Evolutionary conservation across 2,329 filamentous ascomycete genomes (phyloP).

Genomic region (Cryphonectria carpinicola): DNA sequence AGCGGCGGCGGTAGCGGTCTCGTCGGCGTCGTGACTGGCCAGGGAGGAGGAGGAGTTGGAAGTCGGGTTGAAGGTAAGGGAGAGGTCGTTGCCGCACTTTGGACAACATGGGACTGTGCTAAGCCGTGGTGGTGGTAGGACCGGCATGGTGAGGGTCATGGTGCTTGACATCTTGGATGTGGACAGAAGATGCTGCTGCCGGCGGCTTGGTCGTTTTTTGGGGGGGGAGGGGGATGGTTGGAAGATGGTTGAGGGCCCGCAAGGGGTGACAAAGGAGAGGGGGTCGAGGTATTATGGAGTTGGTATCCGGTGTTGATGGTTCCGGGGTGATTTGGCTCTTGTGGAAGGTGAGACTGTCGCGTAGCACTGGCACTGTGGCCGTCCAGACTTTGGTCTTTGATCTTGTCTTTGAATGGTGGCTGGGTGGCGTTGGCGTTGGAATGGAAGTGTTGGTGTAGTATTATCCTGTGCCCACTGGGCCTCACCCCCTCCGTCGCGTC

Average conservation of each 20-base stretch:
- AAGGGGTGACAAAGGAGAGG: background rate
- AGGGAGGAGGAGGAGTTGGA: slow-evolving; percentile 43
- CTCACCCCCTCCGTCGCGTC: background rate
- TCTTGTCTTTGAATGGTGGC: background rate
- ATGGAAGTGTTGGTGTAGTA: background rate
- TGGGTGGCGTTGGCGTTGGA: slow-evolving; percentile 1
- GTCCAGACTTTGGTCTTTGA: background rate
- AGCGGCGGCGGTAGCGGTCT: slow-evolving; percentile 42
- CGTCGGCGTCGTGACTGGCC: slow-evolving; percentile 33
- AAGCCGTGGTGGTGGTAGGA: slow-evolving; percentile 32
- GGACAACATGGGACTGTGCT: slow-evolving; percentile 49
- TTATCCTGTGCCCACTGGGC: background rate
- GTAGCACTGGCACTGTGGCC: background rate
- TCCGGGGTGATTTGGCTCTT: background rate
- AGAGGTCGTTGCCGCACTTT: slow-evolving; percentile 51
- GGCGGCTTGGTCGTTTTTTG: background rate
- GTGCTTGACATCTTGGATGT: slow-evolving; percentile 34
- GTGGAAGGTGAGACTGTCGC: background rate
- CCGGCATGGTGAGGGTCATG: slow-evolving; percentile 42
- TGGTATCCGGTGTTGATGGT: background rate
- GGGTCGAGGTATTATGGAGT: background rate
- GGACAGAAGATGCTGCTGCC: background rate
- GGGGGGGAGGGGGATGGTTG: background rate
- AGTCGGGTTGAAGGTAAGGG: slow-evolving; percentile 38
- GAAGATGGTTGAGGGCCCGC: background rate